Percentiles rank a stretch among this genome's conserved stretches.
phyloP scores from a whole-genome alignment of 768 basidiomycete genomes.

The Lenzites betulinus region DNA sequence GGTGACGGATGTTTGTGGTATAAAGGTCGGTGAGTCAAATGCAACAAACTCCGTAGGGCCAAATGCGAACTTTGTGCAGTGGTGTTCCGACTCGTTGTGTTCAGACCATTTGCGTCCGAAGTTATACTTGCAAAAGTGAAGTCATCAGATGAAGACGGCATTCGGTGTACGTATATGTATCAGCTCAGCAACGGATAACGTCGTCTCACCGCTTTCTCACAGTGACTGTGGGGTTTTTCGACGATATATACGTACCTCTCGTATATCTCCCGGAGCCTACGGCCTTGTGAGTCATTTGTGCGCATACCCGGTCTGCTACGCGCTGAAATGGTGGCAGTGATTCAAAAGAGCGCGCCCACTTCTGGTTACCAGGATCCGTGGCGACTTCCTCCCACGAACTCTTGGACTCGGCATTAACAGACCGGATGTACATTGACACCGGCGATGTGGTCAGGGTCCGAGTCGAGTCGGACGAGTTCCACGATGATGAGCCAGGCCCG shows the following conservation, averaged over 20 bases:
- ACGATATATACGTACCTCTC: slow-evolving; percentile 86
- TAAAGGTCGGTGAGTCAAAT: slow-evolving; percentile 57
- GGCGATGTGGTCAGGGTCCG: slow-evolving; percentile 76
- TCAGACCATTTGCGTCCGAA: slow-evolving; percentile 88
- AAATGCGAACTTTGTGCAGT: slow-evolving; percentile 46
- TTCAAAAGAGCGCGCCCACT: slow-evolving; percentile 79
- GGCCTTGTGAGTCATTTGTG: slow-evolving; percentile 60
- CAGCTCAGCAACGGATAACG: background rate
- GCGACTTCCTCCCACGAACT: slow-evolving; percentile 58
- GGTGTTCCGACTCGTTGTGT: slow-evolving; percentile 86
- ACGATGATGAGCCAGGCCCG: slow-evolving; percentile 84
- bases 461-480: slow-evolving; percentile 81
- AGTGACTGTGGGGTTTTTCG: slow-evolving; percentile 93
- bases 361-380: slow-evolving; percentile 71
- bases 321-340: slow-evolving; percentile 48
- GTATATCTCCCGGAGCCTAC: slow-evolving; percentile 80
- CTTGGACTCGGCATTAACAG: slow-evolving; percentile 63
- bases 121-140: slow-evolving; percentile 89
- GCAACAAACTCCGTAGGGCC: background rate
- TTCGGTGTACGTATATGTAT: slow-evolving; percentile 61
- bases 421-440: slow-evolving; percentile 81
- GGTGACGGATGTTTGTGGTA: slow-evolving; percentile 97
- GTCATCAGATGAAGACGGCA: slow-evolving; percentile 81
- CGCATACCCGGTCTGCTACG: too few species aligned
- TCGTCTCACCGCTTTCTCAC: background rate